Base-by-base conservation (phyloP, 169 alveolate species). In the Besnoitia besnoiti region DNA sequence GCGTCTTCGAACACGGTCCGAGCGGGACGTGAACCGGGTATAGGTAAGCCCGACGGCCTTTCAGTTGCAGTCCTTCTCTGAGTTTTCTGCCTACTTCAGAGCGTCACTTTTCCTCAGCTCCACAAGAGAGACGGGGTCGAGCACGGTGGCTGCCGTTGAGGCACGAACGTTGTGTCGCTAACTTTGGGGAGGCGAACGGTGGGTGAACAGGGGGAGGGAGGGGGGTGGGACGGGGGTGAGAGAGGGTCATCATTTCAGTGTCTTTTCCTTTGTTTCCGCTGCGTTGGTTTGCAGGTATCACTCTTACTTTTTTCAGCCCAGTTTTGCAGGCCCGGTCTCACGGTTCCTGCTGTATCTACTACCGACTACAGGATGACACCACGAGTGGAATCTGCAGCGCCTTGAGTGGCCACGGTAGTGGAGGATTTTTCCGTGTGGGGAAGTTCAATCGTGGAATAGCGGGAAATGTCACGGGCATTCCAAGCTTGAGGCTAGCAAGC, bases 1-100 rank as follows among this genome's bases (percentile, higher is more conserved):
- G n/a, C n/a, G n/a, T n/a, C n/a, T n/a, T 21, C 67, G 12, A 16
- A 55, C 33, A n/a, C 67, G 27, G 12, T 3, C 30, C 27, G 67
- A 55, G 67, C 67, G 67, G 67, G 67, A 55, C 12, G 67, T 55
- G 67, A n/a, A 55, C 67, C 67, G 67, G 67, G 67, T n/a, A 16
- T 55, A 55, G 67, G 67, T 55, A 55, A 55, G 67, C 24, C 67
- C 24, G 7, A 21, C 27, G 3, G n/a, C 3, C 24, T 55, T 55
- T 55, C 30, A 1, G 4, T 19, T 5, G 30, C n/a, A n/a, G 30
- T 55, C 30, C 30, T 16, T 5, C 67, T 8, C 33, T n/a, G n/a
- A n/a, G n/a, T n/a, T n/a, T n/a, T n/a, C n/a, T n/a, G n/a, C n/a
- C n/a, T n/a, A n/a, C n/a, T n/a, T n/a, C n/a, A n/a, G n/a, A n/a